Percentiles rank a stretch among this genome's conserved stretches.
phyloP scores from a whole-genome alignment of 257 asterid species.

The Solanum neorickii region DNA sequence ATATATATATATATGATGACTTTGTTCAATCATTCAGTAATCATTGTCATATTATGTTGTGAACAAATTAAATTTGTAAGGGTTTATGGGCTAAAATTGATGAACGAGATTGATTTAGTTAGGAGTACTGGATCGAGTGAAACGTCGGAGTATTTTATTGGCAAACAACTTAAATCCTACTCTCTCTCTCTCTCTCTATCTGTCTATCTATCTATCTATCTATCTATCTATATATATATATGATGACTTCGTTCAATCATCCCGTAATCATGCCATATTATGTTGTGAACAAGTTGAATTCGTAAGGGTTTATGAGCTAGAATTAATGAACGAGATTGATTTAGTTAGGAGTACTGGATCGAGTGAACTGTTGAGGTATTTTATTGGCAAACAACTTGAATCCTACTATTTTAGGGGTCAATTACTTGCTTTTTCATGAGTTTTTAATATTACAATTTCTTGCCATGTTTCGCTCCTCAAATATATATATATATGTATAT shows the following conservation, averaged over 20 bases:
- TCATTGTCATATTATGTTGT: neutral
- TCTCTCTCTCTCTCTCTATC: too few relatives aligned
- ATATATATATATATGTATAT: too few relatives aligned
- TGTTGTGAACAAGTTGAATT: neutral
- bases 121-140: neutral
- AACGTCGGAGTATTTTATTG: neutral
- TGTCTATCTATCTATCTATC: too few relatives aligned
- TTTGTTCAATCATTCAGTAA: neutral
- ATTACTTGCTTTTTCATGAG: neutral
- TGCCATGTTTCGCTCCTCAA: neutral
- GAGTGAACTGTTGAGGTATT: neutral
- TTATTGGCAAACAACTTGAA: neutral
- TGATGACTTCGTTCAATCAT: neutral
- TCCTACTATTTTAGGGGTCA: neutral
- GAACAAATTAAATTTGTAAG: neutral
- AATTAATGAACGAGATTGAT: neutral
- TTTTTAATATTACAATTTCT: neutral
- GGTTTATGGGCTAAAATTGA: neutral
- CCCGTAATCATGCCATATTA: neutral
- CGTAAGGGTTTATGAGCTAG: neutral
- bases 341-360: neutral
- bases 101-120: neutral
- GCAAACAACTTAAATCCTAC: neutral
- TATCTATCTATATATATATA: too few relatives aligned
- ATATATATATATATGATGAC: neutral